A percentile compares a stretch with the other conserved stretches of the same genome.
Conservation (phyloP, 345 rosid species). For the Populus nigra region DNA sequence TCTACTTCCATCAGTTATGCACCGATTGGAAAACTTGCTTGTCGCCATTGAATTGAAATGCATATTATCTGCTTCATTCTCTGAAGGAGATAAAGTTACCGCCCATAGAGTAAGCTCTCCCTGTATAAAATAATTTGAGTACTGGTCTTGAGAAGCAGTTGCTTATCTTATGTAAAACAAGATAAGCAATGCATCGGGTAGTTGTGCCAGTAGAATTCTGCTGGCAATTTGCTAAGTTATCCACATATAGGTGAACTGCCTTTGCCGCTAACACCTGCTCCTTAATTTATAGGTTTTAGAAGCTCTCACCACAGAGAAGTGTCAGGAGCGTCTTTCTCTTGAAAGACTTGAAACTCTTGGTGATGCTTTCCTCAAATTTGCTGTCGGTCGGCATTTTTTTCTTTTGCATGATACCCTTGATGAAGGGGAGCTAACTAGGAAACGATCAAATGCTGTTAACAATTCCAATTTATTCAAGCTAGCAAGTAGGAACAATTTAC, state of each 20-base stretch:
- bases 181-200: not conserved
- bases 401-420: conserved; percentile 66
- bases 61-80: conserved; percentile 57
- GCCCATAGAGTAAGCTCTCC: conserved; percentile 54
- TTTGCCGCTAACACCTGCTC: conserved; percentile 23
- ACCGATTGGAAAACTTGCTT: conserved; percentile 82
- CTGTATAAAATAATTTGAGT: conserved; percentile 10
- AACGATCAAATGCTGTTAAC: conserved; percentile 73
- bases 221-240: not conserved
- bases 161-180: not conserved
- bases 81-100: conserved; percentile 72
- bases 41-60: conserved; percentile 86
- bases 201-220: conserved; percentile 1
- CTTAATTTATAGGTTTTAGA: conserved; percentile 57
- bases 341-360: conserved; percentile 91
- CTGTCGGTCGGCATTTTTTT: conserved; percentile 77
- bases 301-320: conserved; percentile 94
- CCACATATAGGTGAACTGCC: no score
- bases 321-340: conserved; percentile 92
- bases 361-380: conserved; percentile 87
- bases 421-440: conserved; percentile 82
- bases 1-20: conserved; percentile 90
- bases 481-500: conserved; percentile 60
- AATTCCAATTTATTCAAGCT: conserved; percentile 70
- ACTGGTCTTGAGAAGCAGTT: not conserved